A percentile compares a stretch with the other conserved stretches of the same genome.
Conservation (phyloP, 148 eudicot species). For the Fagopyrum esculentum region DNA sequence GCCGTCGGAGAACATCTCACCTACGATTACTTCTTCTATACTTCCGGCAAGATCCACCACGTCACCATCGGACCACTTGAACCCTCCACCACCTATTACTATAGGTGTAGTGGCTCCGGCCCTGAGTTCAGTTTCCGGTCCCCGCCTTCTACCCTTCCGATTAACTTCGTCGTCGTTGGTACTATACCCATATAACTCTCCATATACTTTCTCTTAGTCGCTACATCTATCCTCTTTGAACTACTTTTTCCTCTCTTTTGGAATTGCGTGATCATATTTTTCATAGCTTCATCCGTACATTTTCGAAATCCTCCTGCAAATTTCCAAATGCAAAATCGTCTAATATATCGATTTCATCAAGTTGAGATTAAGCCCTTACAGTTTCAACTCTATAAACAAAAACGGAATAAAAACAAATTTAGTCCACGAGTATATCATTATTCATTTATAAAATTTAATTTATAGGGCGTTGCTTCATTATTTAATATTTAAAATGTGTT, state of each 20-base stretch:
- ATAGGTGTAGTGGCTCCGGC: conserved; percentile 52
- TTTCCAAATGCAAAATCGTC: too few relatives aligned
- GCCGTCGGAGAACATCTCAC: conserved; percentile 47
- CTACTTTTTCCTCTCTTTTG: background rate
- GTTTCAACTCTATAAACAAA: too few relatives aligned
- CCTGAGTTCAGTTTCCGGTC: conserved; percentile 68
- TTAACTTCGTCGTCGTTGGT: conserved; percentile 68
- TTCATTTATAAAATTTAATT: too few relatives aligned
- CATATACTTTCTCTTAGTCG: too few relatives aligned
- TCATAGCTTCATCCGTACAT: background rate
- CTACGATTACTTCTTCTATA: conserved; percentile 60
- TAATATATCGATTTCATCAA: too few relatives aligned
- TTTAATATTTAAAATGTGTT: too few relatives aligned
- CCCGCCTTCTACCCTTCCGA: conserved; percentile 54
- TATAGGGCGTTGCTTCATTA: too few relatives aligned
- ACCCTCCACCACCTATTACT: conserved; percentile 57
- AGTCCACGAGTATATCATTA: too few relatives aligned
- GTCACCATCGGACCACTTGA: conserved; percentile 64
- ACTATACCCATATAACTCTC: conserved; percentile 5
- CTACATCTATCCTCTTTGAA: background rate
- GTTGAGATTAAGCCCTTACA: too few relatives aligned
- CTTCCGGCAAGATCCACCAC: conserved; percentile 67
- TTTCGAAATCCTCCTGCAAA: background rate
- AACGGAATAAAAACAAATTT: too few relatives aligned
- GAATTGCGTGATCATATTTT: too few relatives aligned